Conservation (phyloP, 1,284 basidiomycete species). For the Marasmius sp. region DNA sequence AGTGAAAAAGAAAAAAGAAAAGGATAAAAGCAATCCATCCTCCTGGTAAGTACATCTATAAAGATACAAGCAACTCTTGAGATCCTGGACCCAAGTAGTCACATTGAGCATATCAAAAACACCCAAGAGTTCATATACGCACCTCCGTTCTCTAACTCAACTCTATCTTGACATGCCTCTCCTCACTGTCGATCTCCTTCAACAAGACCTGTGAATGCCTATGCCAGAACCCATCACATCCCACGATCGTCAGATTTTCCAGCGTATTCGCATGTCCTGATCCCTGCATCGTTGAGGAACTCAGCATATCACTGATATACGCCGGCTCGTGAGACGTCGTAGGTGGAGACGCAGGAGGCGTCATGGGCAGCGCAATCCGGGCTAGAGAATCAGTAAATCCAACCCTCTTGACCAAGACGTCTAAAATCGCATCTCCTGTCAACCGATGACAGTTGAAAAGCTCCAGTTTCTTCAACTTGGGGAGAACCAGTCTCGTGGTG, state of each 20-base stretch:
- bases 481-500: conserved; percentile 42
- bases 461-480: conserved; percentile 48
- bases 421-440: conserved; percentile 55
- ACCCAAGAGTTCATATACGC: background rate
- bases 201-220: conserved; percentile 40
- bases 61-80: too few species aligned
- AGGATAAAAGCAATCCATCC: too few species aligned
- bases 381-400: conserved; percentile 41
- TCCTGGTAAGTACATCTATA: too few species aligned
- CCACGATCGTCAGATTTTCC: conserved; percentile 42
- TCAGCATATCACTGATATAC: background rate
- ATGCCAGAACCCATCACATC: conserved; percentile 45
- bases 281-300: background rate
- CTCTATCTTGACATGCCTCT: background rate
- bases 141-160: background rate
- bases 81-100: too few species aligned
- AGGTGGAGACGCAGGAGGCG: conserved; percentile 7
- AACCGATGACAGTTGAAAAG: conserved; percentile 64
- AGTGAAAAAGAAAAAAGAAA: too few species aligned
- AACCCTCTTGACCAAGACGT: conserved; percentile 48
- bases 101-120: background rate
- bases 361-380: background rate
- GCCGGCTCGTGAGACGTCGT: conserved; percentile 15
- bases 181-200: conserved; percentile 32
- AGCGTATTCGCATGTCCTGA: conserved; percentile 30